Evolutionary conservation across 2,329 filamentous ascomycete species (phyloP).

Genomic region (Amylocarpus encephaloides): DNA sequence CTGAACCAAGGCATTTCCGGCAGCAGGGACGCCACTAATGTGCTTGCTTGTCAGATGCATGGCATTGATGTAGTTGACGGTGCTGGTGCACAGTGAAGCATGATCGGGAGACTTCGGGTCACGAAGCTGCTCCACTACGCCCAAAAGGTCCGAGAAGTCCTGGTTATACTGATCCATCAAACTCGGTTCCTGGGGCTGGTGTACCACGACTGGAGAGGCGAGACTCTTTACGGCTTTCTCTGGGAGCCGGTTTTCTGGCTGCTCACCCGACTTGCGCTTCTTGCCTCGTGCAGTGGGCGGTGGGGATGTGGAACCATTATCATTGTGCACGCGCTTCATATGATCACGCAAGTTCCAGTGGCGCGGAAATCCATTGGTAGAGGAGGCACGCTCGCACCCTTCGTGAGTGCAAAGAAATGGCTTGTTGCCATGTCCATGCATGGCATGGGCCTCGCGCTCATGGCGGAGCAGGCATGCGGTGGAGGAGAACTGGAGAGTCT

Average conservation of each 20-base stretch:
- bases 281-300: conserved; percentile 24
- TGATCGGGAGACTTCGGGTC: conserved; percentile 25
- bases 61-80: conserved; percentile 26
- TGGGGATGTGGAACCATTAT: conserved; percentile 26
- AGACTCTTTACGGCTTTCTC: conserved; percentile 26
- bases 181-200: conserved; percentile 23
- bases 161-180: conserved; percentile 26
- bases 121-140: conserved; percentile 25
- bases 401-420: conserved; percentile 84
- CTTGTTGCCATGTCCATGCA: conserved; percentile 91
- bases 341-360: conserved; percentile 96
- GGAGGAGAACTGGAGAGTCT: conserved; percentile 85
- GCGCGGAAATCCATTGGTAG: conserved; percentile 85
- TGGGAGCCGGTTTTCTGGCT: conserved; percentile 14
- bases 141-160: conserved; percentile 23
- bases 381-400: conserved; percentile 76
- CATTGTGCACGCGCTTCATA: conserved; percentile 87
- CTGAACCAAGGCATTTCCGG: conserved; percentile 16
- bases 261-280: conserved; percentile 29
- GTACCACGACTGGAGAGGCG: conserved; percentile 20
- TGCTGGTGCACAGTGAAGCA: conserved; percentile 21
- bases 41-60: conserved; percentile 27
- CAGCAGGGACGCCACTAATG: conserved; percentile 19
- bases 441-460: conserved; percentile 89
- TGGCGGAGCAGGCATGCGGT: conserved; percentile 92